phyloP scores from a whole-genome alignment of 148 eudicot species.

The Fagopyrum tataricum region DNA sequence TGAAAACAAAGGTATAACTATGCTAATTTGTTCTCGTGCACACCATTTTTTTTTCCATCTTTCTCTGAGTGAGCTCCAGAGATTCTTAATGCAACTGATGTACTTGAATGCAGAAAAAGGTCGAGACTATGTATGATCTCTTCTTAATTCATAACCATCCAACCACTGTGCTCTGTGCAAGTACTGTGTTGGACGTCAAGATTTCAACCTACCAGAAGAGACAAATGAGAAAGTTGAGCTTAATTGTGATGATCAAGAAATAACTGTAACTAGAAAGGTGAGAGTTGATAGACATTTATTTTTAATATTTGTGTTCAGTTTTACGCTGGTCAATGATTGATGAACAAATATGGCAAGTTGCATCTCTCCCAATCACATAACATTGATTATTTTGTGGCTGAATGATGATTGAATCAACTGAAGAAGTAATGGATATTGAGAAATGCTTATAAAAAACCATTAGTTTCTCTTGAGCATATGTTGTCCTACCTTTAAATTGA shows the following conservation, averaged over 20 bases:
- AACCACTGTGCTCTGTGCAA: no score
- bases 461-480: neutral
- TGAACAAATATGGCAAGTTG: neutral
- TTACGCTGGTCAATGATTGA: no score
- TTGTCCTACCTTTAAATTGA: neutral
- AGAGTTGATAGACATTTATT: no score
- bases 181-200: no score
- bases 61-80: neutral
- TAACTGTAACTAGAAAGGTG: no score
- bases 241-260: no score
- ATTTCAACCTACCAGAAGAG: no score
- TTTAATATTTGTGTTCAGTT: no score
- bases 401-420: neutral
- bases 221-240: no score
- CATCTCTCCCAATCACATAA: neutral
- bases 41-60: neutral
- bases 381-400: neutral
- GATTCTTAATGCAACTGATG: slow-evolving; percentile 3
- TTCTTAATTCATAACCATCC: no score
- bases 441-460: neutral
- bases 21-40: neutral
- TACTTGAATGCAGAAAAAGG: slow-evolving; percentile 38
- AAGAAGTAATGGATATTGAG: neutral
- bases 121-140: slow-evolving; percentile 46
- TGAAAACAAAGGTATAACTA: neutral